Percentiles rank a stretch among this genome's conserved stretches.
phyloP scores from a whole-genome alignment of 1,284 basidiomycete genomes.

The Apiotrichum veenhuisii region DNA sequence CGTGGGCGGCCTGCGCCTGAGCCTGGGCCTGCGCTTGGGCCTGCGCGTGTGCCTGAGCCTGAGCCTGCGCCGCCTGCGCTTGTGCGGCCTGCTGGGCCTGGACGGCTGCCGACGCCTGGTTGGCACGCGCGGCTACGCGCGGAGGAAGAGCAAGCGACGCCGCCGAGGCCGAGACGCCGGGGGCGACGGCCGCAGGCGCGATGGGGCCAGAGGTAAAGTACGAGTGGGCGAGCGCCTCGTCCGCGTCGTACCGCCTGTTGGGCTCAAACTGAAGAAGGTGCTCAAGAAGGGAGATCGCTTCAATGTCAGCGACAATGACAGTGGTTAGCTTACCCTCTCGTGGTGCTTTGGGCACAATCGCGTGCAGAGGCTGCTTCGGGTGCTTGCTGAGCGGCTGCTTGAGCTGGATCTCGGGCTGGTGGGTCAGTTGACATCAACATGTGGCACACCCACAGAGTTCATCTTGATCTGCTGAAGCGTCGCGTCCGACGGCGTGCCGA shows the following conservation, averaged over 20 bases:
- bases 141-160: conserved; percentile 41
- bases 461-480: conserved; percentile 83
- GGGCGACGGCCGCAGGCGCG: conserved; percentile 38
- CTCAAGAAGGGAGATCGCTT: conserved; percentile 94
- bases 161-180: conserved; percentile 27
- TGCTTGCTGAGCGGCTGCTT: conserved; percentile 63
- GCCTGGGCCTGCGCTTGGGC: conserved; percentile 48
- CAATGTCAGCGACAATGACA: conserved; percentile 2
- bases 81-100: conserved; percentile 34
- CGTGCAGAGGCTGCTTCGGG: conserved; percentile 82
- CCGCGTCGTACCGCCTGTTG: conserved; percentile 82
- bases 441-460: conserved; percentile 75
- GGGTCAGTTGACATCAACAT: too few species aligned
- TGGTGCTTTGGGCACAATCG: conserved; percentile 87
- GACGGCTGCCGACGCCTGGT: conserved; percentile 40
- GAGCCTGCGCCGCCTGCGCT: conserved; percentile 33
- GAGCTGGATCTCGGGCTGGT: conserved; percentile 81
- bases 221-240: conserved; percentile 85
- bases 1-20: conserved; percentile 37
- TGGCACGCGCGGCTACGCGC: conserved; percentile 39
- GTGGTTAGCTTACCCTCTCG: conserved; percentile 62
- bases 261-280: conserved; percentile 96
- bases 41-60: conserved; percentile 39
- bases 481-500: conserved; percentile 90
- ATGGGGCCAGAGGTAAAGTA: conserved; percentile 67